These are phyloP conservation scores for Sphaerobolus stellatus DNA, from an alignment of 1,284 basidiomycete genomes.

Conservation along the genomic window DNA sequence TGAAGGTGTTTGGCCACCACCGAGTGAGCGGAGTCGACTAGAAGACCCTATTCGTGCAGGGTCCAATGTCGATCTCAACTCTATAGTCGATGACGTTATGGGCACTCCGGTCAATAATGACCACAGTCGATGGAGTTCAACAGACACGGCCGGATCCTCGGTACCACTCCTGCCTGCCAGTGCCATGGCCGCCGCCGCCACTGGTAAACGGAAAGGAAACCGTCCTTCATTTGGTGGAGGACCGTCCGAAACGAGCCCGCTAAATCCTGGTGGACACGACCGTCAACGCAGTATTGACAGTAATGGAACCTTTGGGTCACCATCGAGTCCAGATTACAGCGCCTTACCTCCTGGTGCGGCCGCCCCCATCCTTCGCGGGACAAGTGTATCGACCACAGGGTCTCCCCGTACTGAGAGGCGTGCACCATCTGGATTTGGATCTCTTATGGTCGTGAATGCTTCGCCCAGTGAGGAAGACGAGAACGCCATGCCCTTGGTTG, in stretches of 20 bases:
- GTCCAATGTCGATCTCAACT: conserved; percentile 37
- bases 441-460: conserved; percentile 10
- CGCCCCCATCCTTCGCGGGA: not conserved
- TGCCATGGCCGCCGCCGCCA: not conserved
- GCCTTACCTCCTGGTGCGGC: not conserved
- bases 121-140: conserved; percentile 7
- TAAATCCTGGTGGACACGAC: conserved; percentile 1
- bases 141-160: conserved; percentile 1
- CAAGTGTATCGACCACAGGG: not conserved
- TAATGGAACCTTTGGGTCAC: not conserved
- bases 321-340: not conserved
- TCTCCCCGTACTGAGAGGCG: not conserved
- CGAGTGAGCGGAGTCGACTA: conserved; percentile 37
- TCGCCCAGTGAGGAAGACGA: not conserved
- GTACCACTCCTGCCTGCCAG: not conserved
- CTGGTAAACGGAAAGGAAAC: not conserved
- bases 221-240: not conserved
- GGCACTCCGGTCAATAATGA: conserved; percentile 30
- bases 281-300: conserved; percentile 3
- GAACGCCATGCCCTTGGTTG: conserved; percentile 7
- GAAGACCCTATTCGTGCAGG: conserved; percentile 44
- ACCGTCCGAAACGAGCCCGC: conserved; percentile 1
- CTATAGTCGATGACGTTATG: conserved; percentile 55
- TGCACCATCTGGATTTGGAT: not conserved
- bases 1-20: conserved; percentile 51